These are phyloP conservation scores for Phialophora expanda DNA, from an alignment of 2,329 filamentous ascomycete genomes.

Conservation along the genomic window DNA sequence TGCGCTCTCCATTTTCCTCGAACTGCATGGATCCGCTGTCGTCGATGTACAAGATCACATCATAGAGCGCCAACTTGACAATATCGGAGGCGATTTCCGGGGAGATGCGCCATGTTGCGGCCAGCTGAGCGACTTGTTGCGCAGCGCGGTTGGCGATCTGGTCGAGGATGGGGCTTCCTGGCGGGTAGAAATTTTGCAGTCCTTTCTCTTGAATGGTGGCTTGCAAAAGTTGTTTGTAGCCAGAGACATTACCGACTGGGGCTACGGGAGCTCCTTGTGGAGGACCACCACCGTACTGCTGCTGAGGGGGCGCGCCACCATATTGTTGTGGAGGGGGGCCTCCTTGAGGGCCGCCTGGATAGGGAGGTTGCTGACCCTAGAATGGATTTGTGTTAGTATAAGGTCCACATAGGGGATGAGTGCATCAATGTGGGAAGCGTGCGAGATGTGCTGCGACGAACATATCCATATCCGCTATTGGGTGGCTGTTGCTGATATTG, in stretches of 20 bases:
- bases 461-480: slow-evolving; percentile 45
- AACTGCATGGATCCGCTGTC: slow-evolving; percentile 74
- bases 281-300: slow-evolving; percentile 40
- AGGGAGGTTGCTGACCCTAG: slow-evolving; percentile 41
- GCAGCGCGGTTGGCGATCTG: slow-evolving; percentile 58
- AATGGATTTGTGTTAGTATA: slow-evolving; percentile 21
- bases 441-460: slow-evolving; percentile 39
- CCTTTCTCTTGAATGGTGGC: slow-evolving; percentile 65
- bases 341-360: slow-evolving; percentile 45
- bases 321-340: slow-evolving; percentile 40
- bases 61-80: slow-evolving; percentile 66
- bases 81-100: slow-evolving; percentile 67
- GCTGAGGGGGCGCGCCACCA: slow-evolving; percentile 39
- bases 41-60: slow-evolving; percentile 68
- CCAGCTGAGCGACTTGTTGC: slow-evolving; percentile 60
- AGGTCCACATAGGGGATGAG: background rate
- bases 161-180: slow-evolving; percentile 57
- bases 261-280: slow-evolving; percentile 42
- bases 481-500: slow-evolving; percentile 46
- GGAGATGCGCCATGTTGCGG: slow-evolving; percentile 62
- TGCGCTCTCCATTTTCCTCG: slow-evolving; percentile 69
- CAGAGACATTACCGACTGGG: slow-evolving; percentile 56
- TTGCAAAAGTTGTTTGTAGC: slow-evolving; percentile 63
- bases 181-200: slow-evolving; percentile 64
- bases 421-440: background rate